These are phyloP conservation scores for Kregervanrija delftensis DNA, from an alignment of 805 yeast genomes.

Conservation along the genomic window DNA sequence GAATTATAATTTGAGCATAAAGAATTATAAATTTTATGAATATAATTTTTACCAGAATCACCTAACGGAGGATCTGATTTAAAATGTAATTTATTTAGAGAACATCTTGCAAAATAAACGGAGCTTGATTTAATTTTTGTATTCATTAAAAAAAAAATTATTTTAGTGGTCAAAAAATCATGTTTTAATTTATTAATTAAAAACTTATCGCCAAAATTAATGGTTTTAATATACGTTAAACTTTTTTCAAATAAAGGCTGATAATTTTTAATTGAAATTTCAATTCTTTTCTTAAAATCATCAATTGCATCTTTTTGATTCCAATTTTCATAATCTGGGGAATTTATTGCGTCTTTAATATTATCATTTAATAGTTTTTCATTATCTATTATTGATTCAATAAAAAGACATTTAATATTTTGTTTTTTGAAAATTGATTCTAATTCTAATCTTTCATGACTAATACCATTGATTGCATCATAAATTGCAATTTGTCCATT, in stretches of 20 bases:
- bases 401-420: constrained; percentile 74
- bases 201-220: constrained; percentile 83
- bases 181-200: constrained; percentile 74
- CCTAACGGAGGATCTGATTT: constrained; percentile 78
- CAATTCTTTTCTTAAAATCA: constrained; percentile 72
- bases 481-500: constrained; percentile 93
- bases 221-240: constrained; percentile 74
- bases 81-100: constrained; percentile 49
- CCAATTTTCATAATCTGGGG: constrained; percentile 84
- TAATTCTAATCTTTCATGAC: constrained; percentile 56
- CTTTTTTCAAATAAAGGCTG: constrained; percentile 58
- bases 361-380: constrained; percentile 61
- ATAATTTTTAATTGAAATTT: constrained; percentile 59
- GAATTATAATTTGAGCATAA: constrained; percentile 31
- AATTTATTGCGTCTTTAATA: constrained; percentile 75
- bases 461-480: constrained; percentile 88
- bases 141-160: constrained; percentile 88
- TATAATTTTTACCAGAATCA: constrained; percentile 63
- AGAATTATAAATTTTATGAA: constrained; percentile 55
- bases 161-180: constrained; percentile 86
- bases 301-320: constrained; percentile 63
- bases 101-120: constrained; percentile 87
- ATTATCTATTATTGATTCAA: constrained; percentile 82
- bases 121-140: constrained; percentile 80
- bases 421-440: constrained; percentile 45